Percentiles rank a stretch among this genome's conserved stretches.
phyloP scores from a whole-genome alignment of 768 basidiomycete species.

The Terana coerulea region DNA sequence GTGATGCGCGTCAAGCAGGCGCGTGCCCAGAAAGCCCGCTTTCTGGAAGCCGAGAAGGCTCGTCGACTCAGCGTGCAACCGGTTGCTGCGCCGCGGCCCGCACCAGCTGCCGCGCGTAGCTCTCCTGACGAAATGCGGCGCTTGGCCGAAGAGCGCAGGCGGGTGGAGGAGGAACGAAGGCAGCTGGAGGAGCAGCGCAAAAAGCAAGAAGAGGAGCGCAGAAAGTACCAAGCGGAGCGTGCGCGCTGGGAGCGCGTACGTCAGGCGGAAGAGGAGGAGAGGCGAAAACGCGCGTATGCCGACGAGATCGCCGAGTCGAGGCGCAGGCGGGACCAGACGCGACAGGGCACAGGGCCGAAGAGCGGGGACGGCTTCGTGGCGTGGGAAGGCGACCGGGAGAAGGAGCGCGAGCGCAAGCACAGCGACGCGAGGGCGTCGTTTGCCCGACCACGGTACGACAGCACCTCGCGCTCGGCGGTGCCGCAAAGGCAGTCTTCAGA shows the following conservation, averaged over 20 bases:
- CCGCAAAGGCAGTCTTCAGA: conserved; percentile 27
- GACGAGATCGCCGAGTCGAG: conserved; percentile 63
- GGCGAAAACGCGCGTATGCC: conserved; percentile 34
- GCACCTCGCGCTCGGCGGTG: neutral
- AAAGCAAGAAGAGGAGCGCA: conserved; percentile 5
- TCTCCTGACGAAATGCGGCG: conserved; percentile 40
- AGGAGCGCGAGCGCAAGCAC: conserved; percentile 21
- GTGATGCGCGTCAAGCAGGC: conserved; percentile 70
- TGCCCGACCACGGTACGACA: conserved; percentile 21
- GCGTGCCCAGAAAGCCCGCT: conserved; percentile 67
- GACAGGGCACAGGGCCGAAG: conserved; percentile 17
- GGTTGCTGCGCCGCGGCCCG: neutral
- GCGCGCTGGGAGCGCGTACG: conserved; percentile 8
- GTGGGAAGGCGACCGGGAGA: conserved; percentile 18
- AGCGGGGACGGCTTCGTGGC: neutral
- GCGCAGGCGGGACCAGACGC: conserved; percentile 50
- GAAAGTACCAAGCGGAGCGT: conserved; percentile 6
- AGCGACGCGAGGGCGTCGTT: conserved; percentile 12
- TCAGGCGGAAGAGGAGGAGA: conserved; percentile 11
- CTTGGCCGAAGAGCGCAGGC: conserved; percentile 4
- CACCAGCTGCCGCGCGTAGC: conserved; percentile 9
- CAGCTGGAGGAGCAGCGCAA: conserved; percentile 8
- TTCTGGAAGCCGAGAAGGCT: conserved; percentile 48
- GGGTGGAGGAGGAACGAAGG: conserved; percentile 4
- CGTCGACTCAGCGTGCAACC: conserved; percentile 13